phyloP scores from a whole-genome alignment of 306 rosid species.

The cucumber (Cucumis sativus) region Cucumber_9930_V3 NC_026661.2:3151001-3151500 shows the following conservation, averaged over 20 bases:
- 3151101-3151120: conserved; percentile 14
- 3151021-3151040: conserved; percentile 23
- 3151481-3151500: conserved; percentile 23
- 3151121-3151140: conserved; percentile 27
- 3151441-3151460: conserved; percentile 20
- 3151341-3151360: conserved; percentile 28
- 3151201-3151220: conserved; percentile 21
- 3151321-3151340: conserved; percentile 23
- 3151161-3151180: conserved; percentile 19
- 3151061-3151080: conserved; percentile 21
- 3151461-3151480: conserved; percentile 13
- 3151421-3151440: neutral
- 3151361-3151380: conserved; percentile 15
- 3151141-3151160: conserved; percentile 21
- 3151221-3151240: conserved; percentile 20
- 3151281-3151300: conserved; percentile 14
- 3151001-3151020: conserved; percentile 8
- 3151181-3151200: conserved; percentile 22
- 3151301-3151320: neutral
- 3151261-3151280: conserved; percentile 18
- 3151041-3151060: conserved; percentile 14
- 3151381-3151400: conserved; percentile 18
- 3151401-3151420: conserved; percentile 16
- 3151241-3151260: conserved; percentile 20
- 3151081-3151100: conserved; percentile 18